Conservation (phyloP, 192 early-diverging fungal genomes). For the Coemansia sp. region DNA sequence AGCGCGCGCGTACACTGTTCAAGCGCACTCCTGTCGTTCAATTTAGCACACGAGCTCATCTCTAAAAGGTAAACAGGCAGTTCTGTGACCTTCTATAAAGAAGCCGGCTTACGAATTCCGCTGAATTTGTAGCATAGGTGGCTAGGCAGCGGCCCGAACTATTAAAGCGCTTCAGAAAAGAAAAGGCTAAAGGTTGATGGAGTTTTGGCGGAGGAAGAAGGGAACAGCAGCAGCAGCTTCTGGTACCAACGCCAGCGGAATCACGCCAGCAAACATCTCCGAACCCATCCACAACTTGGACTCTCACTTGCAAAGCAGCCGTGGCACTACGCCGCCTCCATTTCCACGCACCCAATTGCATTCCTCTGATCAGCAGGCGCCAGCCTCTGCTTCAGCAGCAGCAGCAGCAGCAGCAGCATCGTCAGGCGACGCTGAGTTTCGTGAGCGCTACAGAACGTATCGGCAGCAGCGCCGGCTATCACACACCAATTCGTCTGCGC, state of each 20-base stretch:
- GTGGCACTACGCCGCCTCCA: slow-evolving; percentile 16
- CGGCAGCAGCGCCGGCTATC: slow-evolving; percentile 47
- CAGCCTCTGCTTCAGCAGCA: slow-evolving; percentile 2
- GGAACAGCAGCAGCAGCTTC: slow-evolving; percentile 5
- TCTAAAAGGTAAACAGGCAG: too few relatives aligned
- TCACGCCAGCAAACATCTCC: slow-evolving; percentile 39
- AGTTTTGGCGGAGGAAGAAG: slow-evolving; percentile 55
- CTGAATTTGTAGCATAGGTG: too few relatives aligned
- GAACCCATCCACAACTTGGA: slow-evolving; percentile 52
- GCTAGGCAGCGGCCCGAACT: too few relatives aligned
- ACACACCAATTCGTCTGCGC: slow-evolving; percentile 31
- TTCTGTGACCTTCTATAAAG: too few relatives aligned
- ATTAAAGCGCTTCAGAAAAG: background rate
- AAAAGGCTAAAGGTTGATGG: slow-evolving; percentile 21
- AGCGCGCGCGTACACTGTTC: too few relatives aligned
- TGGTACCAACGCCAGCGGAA: slow-evolving; percentile 11
- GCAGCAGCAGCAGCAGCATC: background rate
- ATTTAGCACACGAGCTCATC: too few relatives aligned
- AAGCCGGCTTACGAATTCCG: too few relatives aligned
- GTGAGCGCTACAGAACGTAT: slow-evolving; percentile 45
- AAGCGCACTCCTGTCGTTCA: too few relatives aligned
- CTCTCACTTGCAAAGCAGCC: slow-evolving; percentile 9
- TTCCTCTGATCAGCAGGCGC: background rate
- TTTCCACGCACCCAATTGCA: background rate
- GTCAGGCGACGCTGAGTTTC: slow-evolving; percentile 36